Conservation (phyloP, 257 asterid genomes). For the Leptodermis oblonga region DNA sequence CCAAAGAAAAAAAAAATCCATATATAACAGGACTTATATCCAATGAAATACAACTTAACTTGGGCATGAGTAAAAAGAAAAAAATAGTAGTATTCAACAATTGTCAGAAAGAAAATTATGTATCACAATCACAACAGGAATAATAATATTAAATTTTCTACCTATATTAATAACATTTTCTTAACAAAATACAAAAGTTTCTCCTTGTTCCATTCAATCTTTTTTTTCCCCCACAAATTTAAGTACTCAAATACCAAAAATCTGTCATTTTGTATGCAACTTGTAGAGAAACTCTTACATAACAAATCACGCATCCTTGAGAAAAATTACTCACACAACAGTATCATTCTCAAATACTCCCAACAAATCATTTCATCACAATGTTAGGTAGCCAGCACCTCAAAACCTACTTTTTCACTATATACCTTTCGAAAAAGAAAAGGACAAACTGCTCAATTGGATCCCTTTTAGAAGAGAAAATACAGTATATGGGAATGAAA, state of each 20-base stretch:
- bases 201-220: no score
- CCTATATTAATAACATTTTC: background rate
- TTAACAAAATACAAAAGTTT: slow-evolving; percentile 1
- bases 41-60: background rate
- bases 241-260: background rate
- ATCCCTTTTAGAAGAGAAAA: background rate
- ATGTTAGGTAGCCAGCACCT: no score
- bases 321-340: no score
- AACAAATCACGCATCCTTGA: no score
- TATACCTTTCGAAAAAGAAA: background rate
- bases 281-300: background rate
- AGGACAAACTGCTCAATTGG: background rate
- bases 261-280: background rate
- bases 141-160: background rate
- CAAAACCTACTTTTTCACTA: no score
- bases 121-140: background rate
- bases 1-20: no score
- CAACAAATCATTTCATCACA: no score
- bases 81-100: background rate
- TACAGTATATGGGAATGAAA: background rate
- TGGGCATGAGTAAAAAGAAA: background rate
- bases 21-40: no score
- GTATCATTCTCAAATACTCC: no score
- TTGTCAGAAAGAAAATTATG: background rate
- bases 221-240: background rate